phyloP scores from a whole-genome alignment of 1,284 basidiomycete species.

The Trichosporon sp. region DNA sequence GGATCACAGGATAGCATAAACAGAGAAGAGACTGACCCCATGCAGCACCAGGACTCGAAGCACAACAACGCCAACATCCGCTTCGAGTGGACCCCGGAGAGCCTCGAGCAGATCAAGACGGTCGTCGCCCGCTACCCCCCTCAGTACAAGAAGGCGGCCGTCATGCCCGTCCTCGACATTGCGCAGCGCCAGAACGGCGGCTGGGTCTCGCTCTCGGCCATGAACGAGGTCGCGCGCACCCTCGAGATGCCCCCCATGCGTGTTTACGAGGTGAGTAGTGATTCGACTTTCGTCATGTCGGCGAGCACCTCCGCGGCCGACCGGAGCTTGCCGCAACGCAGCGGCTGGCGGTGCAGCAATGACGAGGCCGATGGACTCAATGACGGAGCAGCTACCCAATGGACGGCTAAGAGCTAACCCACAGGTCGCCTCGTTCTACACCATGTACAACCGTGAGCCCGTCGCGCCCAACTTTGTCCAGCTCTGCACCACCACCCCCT shows the following conservation, averaged over 20 bases:
- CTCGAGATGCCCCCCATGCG: slow-evolving; percentile 97
- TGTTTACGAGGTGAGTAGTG: slow-evolving; percentile 70
- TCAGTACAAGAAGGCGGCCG: slow-evolving; percentile 97
- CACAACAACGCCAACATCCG: slow-evolving; percentile 92
- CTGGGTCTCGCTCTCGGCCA: slow-evolving; percentile 97
- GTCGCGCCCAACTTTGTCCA: slow-evolving; percentile 94
- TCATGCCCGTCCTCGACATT: slow-evolving; percentile 93
- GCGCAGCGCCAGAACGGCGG: slow-evolving; percentile 97
- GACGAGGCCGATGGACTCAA: no score
- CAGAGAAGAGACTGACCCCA: no score
- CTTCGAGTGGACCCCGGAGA: slow-evolving; percentile 79
- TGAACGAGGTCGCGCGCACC: slow-evolving; percentile 93
- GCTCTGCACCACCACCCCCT: slow-evolving; percentile 98
- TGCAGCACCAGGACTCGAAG: slow-evolving; percentile 85
- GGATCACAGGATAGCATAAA: no score
- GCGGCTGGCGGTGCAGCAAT: no score
- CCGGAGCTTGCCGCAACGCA: not conserved
- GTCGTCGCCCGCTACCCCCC: slow-evolving; percentile 90
- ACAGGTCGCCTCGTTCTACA: slow-evolving; percentile 93
- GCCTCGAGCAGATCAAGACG: slow-evolving; percentile 76
- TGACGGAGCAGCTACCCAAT: not conserved
- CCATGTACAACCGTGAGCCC: slow-evolving; percentile 98
- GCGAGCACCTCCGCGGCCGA: not conserved
- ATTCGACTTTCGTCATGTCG: not conserved
- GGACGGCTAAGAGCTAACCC: not conserved